Evolutionary conservation across 208 protist species (phyloP), one percentile per base, ranked within the genome.

Genomic region (Wallacemonas sp.): DNA sequence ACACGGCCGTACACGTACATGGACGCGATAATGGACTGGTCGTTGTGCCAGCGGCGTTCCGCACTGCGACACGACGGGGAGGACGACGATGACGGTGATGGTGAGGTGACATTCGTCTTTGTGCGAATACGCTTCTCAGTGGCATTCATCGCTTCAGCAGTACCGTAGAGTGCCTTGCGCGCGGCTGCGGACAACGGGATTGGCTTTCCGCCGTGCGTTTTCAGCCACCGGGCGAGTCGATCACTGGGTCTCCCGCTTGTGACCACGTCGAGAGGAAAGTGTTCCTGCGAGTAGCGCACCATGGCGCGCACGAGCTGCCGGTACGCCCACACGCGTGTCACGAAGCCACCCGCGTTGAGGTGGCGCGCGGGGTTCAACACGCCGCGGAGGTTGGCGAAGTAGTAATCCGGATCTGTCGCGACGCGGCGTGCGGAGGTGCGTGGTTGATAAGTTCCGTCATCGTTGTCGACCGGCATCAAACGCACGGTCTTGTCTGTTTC

Each of bases 311-410:
- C 63, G 33, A 79, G 44, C 29, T 43, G 24, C 46, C 65, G 58
- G 38, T 74, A 62, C 23, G 58, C 74, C 74, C 74, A 79, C 57
- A 74, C 74, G 5, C 74, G 74, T 27, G 74, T 63, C 11, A 79
- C 49, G 36, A 74, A 54, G 57, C 72, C 60, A 36, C 74, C 74
- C 26, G 68, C 63, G 48, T 73, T 79, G 26, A 79, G 49, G 27
- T 74, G 24, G 2, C 33, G 49, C n/a, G 49, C 61, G 5, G 68
- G 47, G 65, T 68, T 74, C 0, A 65, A 29, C 1, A 39, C 60
- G 36, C 17, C 61, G 11, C 64, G 32, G 43, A 57, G 24, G 46
- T 49, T 71, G 24, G 61, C 3, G 49, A 44, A 56, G 64, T 67
- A 79, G 36, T 66, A 79, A 32, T 46, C 41, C 6, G 27, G 23